These are phyloP conservation scores for Furcasterigmium furcatum DNA, from an alignment of 2,329 filamentous ascomycete species.

Conservation along the genomic window DNA sequence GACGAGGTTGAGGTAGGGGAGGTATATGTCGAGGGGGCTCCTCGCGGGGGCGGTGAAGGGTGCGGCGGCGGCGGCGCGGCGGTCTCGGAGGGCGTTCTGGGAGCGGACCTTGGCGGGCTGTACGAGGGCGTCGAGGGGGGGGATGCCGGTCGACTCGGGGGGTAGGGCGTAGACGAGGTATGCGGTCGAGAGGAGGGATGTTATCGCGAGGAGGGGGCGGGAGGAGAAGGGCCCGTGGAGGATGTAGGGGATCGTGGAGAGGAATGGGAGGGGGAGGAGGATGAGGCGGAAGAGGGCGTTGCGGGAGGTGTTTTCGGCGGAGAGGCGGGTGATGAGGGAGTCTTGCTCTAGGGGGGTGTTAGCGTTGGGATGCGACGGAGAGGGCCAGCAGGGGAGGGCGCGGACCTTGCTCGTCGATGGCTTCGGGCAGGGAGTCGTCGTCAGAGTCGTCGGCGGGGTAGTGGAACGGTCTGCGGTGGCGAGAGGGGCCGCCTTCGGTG, in stretches of 20 bases:
- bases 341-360: conserved; percentile 55
- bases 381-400: background rate
- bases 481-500: conserved; percentile 38
- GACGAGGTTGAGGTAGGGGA: conserved; percentile 56
- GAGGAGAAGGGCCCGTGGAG: conserved; percentile 26
- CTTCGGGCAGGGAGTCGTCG: conserved; percentile 50
- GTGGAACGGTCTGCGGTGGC: conserved; percentile 73
- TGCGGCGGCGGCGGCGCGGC: conserved; percentile 4
- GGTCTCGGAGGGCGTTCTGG: conserved; percentile 6
- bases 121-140: conserved; percentile 9
- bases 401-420: conserved; percentile 73
- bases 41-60: conserved; percentile 9
- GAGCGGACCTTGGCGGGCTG: conserved; percentile 4
- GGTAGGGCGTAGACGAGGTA: conserved; percentile 60
- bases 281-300: conserved; percentile 55
- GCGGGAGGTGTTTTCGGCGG: conserved; percentile 50
- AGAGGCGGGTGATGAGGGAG: conserved; percentile 53
- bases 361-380: background rate
- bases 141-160: conserved; percentile 31
- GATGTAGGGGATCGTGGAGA: conserved; percentile 52
- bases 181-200: conserved; percentile 45
- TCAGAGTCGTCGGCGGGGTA: conserved; percentile 64
- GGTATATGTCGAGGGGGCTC: conserved; percentile 28
- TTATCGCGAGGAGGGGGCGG: conserved; percentile 42
- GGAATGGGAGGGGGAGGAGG: conserved; percentile 59